Conservation (phyloP, 2,329 filamentous ascomycete genomes). For the Metarhizium robertsii region DNA sequence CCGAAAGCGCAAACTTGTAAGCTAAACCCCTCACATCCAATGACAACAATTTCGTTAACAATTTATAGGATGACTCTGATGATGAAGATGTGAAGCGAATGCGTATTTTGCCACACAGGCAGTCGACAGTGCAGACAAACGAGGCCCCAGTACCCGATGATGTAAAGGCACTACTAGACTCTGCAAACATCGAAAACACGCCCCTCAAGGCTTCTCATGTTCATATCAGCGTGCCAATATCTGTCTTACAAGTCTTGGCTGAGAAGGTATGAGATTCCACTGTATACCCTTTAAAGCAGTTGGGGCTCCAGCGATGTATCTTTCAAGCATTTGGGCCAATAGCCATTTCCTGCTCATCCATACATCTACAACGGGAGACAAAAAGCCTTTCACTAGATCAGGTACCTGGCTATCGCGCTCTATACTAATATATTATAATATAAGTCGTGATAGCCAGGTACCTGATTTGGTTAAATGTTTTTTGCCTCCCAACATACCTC, state of each 20-base stretch:
- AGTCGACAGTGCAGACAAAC: conserved; percentile 12
- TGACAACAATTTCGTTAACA: conserved; percentile 1
- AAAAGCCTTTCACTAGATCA: too few species aligned
- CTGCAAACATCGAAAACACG: conserved; percentile 8
- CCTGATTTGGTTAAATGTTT: too few species aligned
- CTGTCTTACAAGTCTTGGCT: conserved; percentile 28
- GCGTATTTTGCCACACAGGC: conserved; percentile 15
- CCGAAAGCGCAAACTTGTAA: conserved; percentile 41
- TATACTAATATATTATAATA: too few species aligned
- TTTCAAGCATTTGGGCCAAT: too few species aligned
- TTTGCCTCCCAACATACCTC: too few species aligned
- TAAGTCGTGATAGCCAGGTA: too few species aligned
- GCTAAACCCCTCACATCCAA: background rate
- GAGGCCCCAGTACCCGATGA: conserved; percentile 23
- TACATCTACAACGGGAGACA: too few species aligned
- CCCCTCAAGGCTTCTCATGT: conserved; percentile 11
- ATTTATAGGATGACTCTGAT: conserved; percentile 22
- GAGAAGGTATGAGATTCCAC: conserved; percentile 22
- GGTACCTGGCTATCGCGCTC: too few species aligned
- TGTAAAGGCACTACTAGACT: conserved; percentile 20
- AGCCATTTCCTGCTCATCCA: too few species aligned
- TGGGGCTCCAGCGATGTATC: too few species aligned
- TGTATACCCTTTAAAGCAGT: background rate
- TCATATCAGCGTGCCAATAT: conserved; percentile 19
- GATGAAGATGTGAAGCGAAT: conserved; percentile 19